A percentile compares a stretch with the other conserved stretches of the same genome.
These are phyloP conservation scores for Aspergillus taichungensis DNA, from an alignment of 495 filamentous ascomycete genomes.

Conservation along the genomic window DNA sequence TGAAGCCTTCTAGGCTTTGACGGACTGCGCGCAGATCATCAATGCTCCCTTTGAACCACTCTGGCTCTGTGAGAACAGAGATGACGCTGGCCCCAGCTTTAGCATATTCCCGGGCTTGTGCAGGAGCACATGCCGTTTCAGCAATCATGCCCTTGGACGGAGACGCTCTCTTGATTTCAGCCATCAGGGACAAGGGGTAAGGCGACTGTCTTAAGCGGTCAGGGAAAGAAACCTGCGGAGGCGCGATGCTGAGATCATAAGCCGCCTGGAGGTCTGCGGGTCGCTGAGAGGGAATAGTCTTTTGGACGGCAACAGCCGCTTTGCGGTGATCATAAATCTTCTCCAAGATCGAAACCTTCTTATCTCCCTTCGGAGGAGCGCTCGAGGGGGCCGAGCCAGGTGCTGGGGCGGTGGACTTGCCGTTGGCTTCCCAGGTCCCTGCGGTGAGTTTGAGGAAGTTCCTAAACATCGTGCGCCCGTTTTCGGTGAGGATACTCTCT, in stretches of 20 bases:
- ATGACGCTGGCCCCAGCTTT: conserved; percentile 92
- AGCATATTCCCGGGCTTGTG: conserved; percentile 86
- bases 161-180: conserved; percentile 94
- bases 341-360: conserved; percentile 78
- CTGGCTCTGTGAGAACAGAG: conserved; percentile 92
- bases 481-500: conserved; percentile 88
- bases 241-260: conserved; percentile 73
- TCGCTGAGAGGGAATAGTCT: conserved; percentile 76
- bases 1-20: conserved; percentile 78
- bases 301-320: conserved; percentile 71
- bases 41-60: conserved; percentile 98
- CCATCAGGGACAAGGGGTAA: conserved; percentile 79
- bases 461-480: conserved; percentile 79
- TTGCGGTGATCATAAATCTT: conserved; percentile 83
- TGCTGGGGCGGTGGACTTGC: conserved; percentile 25
- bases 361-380: conserved; percentile 22
- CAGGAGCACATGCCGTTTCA: conserved; percentile 73
- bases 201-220: conserved; percentile 70
- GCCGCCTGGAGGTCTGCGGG: conserved; percentile 76
- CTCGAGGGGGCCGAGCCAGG: conserved; percentile 16
- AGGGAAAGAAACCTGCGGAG: conserved; percentile 77
- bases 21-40: conserved; percentile 87
- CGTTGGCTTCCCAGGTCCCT: conserved; percentile 83
- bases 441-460: conserved; percentile 84
- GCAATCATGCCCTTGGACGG: conserved; percentile 95